Percentiles rank a stretch among this genome's conserved stretches.
Evolutionary conservation across 768 basidiomycete genomes (phyloP).

Genomic region (Hirschioporus abietinus): DNA sequence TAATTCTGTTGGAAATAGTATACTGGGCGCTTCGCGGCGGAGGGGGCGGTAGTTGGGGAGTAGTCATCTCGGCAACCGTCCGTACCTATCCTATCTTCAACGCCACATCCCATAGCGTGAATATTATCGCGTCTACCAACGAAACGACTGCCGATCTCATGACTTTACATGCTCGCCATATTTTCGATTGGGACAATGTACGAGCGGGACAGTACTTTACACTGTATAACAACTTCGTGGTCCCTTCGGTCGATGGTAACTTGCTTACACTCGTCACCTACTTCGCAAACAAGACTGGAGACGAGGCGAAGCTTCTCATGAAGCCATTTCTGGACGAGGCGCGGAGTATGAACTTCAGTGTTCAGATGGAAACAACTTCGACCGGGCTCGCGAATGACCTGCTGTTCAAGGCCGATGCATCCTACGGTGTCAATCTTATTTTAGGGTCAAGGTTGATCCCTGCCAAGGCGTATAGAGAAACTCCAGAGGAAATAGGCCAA

Average conservation of each 20-base stretch:
- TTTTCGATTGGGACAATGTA: constrained; percentile 29
- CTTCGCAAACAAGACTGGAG: constrained; percentile 19
- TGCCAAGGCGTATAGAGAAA: constrained; percentile 4
- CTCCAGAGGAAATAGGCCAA: constrained; percentile 6
- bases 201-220: constrained; percentile 21
- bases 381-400: constrained; percentile 7
- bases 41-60: constrained; percentile 31
- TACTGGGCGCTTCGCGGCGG: constrained; percentile 19
- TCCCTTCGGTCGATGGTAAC: constrained; percentile 7
- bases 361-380: constrained; percentile 2
- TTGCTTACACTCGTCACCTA: constrained; percentile 11
- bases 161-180: constrained; percentile 29
- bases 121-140: constrained; percentile 16
- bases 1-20: constrained; percentile 8
- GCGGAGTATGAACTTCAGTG: neutral
- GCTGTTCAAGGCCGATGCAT: neutral
- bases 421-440: constrained; percentile 3
- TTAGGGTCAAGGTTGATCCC: constrained; percentile 11
- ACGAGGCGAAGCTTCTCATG: constrained; percentile 14
- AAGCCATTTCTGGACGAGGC: constrained; percentile 20
- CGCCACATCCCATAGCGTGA: constrained; percentile 11
- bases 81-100: constrained; percentile 30
- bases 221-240: constrained; percentile 20
- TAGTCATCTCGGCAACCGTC: constrained; percentile 32
- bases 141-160: constrained; percentile 21